A percentile compares a stretch with the other conserved stretches of the same genome.
phyloP scores from a whole-genome alignment of 768 basidiomycete genomes.

The Boletus tylopilopsis region DNA sequence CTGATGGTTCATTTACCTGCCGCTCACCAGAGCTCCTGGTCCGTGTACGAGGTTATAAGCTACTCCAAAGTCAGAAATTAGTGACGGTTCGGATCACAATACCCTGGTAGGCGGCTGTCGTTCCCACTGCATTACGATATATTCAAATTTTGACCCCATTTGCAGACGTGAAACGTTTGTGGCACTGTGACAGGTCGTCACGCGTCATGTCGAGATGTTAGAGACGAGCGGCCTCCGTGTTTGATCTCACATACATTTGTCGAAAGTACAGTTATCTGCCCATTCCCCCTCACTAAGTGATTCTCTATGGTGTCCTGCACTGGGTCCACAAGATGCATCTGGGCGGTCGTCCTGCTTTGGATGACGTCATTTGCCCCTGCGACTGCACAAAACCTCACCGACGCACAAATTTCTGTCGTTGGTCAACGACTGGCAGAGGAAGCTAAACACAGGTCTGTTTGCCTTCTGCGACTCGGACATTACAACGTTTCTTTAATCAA shows the following conservation, averaged over 20 bases:
- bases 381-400: conserved; percentile 34
- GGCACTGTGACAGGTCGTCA: not conserved
- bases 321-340: not conserved
- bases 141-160: too few relatives aligned
- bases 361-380: conserved; percentile 1
- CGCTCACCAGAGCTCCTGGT: too few relatives aligned
- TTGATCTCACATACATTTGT: too few relatives aligned
- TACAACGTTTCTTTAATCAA: not conserved
- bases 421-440: conserved; percentile 37
- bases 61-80: too few relatives aligned
- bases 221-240: too few relatives aligned
- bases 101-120: too few relatives aligned
- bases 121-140: too few relatives aligned
- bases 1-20: too few relatives aligned
- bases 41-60: too few relatives aligned
- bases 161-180: not conserved
- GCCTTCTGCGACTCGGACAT: not conserved
- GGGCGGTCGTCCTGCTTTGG: not conserved
- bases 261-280: too few relatives aligned
- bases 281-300: not conserved
- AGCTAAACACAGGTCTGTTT: conserved; percentile 38
- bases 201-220: too few relatives aligned
- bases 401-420: conserved; percentile 35
- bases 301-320: conserved; percentile 1
- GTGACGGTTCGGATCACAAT: too few relatives aligned